Evolutionary conservation across 2,329 filamentous ascomycete genomes (phyloP), one percentile per base, ranked within the genome.

Genomic region (Sporothrix globosa): DNA sequence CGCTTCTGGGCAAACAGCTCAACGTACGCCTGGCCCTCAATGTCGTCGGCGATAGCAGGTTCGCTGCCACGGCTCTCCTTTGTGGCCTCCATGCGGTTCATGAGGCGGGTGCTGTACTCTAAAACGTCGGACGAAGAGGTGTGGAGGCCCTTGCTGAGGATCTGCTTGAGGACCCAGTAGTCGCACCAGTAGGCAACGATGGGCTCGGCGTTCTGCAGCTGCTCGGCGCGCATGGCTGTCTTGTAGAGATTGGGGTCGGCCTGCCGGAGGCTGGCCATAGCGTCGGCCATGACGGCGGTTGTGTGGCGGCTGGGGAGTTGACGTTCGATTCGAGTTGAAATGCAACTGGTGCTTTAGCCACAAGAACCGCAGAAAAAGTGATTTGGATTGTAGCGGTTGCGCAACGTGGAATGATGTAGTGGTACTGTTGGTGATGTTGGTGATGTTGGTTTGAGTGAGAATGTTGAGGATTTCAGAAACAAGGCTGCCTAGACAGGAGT

Each of bases 141-240:
- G 81, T 98, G 95, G 53, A 98, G 87, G 58, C 89, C 86, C 78
- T 90, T 92, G 68, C 87, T 85, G 17, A 99, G 88, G 75, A 99
- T 96, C 78, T 96, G 92, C 77, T 98, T 93, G 61, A 97, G 91
- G 34, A 96, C 92, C 85, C 92, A 96, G 80, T 96, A 97, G 77
- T 96, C 91, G 79, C 95, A 96, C 93, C 95, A 98, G 80, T 98
- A 99, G 73, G 94, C 87, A 75, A 98, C 87, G 72, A 96, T 92
- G 10, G 96, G 96, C 80, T 95, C 96, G 77, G 90, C 88, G 71
- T 86, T 86, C 79, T 95, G 91, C 65, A 99, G 87, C 82, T 99
- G 95, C 48, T 88, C 87, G 46, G 93, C 95, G 77, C 95, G 89
- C 69, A 90, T 86, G 73, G 94, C 90, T 80, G 96, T 97, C 72